Conservation (phyloP, 2,329 filamentous ascomycete species). For the Orbilia javanica region DNA sequence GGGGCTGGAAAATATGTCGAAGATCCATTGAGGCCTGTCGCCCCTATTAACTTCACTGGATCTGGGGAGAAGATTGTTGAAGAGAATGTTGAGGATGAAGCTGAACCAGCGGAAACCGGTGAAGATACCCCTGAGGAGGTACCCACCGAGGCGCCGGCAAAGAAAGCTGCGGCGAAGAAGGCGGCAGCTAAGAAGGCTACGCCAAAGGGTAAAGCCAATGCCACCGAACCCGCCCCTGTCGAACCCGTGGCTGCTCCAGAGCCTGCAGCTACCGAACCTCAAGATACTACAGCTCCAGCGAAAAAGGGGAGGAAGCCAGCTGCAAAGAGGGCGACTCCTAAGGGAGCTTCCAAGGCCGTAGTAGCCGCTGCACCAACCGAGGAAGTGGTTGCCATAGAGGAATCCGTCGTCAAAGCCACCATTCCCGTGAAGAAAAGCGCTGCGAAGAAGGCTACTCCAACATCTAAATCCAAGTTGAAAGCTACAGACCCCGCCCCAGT, state of each 20-base stretch:
- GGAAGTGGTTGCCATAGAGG: not conserved
- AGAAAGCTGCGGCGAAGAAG: slow-evolving; percentile 5
- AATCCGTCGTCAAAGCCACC: not conserved
- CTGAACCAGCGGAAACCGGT: not conserved
- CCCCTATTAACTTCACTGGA: slow-evolving; percentile 2
- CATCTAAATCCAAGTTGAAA: not conserved
- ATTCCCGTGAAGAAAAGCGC: not conserved
- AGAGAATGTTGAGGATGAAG: not conserved
- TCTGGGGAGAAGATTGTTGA: not conserved
- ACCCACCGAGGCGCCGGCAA: not conserved
- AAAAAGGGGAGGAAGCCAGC: not conserved
- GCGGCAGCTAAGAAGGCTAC: slow-evolving; percentile 14
- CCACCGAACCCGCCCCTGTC: not conserved
- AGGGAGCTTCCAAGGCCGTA: not conserved
- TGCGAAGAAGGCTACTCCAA: slow-evolving; percentile 13
- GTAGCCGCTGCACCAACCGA: not conserved
- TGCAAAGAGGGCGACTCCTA: not conserved
- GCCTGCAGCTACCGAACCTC: not conserved
- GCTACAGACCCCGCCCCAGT: not conserved
- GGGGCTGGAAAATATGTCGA: slow-evolving; percentile 31
- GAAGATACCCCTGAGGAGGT: not conserved
- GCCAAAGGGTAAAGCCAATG: not conserved
- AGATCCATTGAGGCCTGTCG: slow-evolving; percentile 23
- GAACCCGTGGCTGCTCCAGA: not conserved
- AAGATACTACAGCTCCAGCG: not conserved